These are phyloP conservation scores for Aspergillus bombycis DNA, from an alignment of 2,329 filamentous ascomycete genomes.

Conservation along the genomic window DNA sequence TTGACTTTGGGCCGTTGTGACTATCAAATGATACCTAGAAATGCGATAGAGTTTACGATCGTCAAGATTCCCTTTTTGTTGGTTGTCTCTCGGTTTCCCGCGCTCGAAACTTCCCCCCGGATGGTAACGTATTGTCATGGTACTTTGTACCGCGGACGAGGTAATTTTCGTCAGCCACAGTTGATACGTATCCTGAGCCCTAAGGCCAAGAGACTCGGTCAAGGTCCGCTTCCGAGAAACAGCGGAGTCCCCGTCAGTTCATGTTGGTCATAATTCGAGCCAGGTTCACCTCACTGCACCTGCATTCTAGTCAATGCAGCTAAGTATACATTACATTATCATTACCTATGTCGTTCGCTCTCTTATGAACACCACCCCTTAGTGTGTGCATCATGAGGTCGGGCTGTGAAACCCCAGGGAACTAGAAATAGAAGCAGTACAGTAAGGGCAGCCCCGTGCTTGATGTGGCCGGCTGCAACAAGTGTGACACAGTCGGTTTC, in stretches of 20 bases:
- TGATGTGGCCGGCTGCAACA: background rate
- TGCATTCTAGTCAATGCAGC: background rate
- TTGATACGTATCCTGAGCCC: background rate
- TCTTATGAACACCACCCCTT: background rate
- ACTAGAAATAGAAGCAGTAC: background rate
- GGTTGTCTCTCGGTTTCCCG: background rate
- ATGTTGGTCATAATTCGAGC: conserved; percentile 2
- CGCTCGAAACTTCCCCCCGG: background rate
- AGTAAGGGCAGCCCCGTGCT: background rate
- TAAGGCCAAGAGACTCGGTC: background rate
- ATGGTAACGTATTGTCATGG: background rate
- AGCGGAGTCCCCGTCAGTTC: background rate
- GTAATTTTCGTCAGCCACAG: background rate
- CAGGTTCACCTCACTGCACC: background rate
- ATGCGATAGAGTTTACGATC: background rate
- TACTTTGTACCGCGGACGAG: background rate
- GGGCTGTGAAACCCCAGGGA: background rate
- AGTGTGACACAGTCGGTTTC: background rate
- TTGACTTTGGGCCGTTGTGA: background rate
- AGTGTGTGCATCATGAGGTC: background rate
- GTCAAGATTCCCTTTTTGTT: background rate
- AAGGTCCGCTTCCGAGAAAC: background rate
- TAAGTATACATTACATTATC: background rate
- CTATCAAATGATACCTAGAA: background rate
- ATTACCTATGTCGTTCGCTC: background rate